A percentile compares a stretch with the other conserved stretches of the same genome.
Evolutionary conservation across 164 flowering plant genomes (phyloP).

Genomic region (Magnolia officinalis): DNA sequence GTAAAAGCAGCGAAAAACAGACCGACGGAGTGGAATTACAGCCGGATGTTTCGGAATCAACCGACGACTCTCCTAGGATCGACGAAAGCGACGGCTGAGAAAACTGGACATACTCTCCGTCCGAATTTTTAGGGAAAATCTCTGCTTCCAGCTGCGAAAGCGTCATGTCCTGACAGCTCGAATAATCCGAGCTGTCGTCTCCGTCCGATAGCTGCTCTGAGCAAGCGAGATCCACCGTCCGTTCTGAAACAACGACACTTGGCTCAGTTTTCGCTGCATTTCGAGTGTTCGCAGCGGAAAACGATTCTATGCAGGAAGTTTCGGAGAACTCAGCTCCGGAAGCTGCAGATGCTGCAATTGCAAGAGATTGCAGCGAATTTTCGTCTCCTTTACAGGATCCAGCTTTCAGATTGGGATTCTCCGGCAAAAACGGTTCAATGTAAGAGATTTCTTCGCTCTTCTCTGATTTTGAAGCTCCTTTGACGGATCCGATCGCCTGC

Average conservation of each 20-base stretch:
- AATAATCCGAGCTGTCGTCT: slow-evolving; percentile 27
- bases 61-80: slow-evolving; percentile 43
- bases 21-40: slow-evolving; percentile 44
- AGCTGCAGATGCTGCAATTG: slow-evolving; percentile 19
- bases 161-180: slow-evolving; percentile 31
- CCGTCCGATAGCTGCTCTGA: slow-evolving; percentile 37
- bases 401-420: neutral
- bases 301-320: slow-evolving; percentile 23
- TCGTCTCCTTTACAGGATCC: slow-evolving; percentile 9
- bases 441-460: slow-evolving; percentile 25
- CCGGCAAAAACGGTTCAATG: slow-evolving; percentile 10
- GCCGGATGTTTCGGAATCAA: slow-evolving; percentile 58
- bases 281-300: slow-evolving; percentile 8
- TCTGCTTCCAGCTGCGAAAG: slow-evolving; percentile 41
- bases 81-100: slow-evolving; percentile 27
- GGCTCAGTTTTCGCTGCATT: slow-evolving; percentile 17
- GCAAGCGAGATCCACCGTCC: slow-evolving; percentile 44
- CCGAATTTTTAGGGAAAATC: slow-evolving; percentile 24
- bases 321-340: slow-evolving; percentile 1
- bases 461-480: slow-evolving; percentile 9
- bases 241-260: slow-evolving; percentile 15
- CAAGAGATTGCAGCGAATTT: slow-evolving; percentile 14
- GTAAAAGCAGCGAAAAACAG: slow-evolving; percentile 46
- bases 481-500: slow-evolving; percentile 5
- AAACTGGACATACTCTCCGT: slow-evolving; percentile 40